Base-by-base conservation (phyloP, 305 asterid species). In the Caryopteris hybrid region DNA sequence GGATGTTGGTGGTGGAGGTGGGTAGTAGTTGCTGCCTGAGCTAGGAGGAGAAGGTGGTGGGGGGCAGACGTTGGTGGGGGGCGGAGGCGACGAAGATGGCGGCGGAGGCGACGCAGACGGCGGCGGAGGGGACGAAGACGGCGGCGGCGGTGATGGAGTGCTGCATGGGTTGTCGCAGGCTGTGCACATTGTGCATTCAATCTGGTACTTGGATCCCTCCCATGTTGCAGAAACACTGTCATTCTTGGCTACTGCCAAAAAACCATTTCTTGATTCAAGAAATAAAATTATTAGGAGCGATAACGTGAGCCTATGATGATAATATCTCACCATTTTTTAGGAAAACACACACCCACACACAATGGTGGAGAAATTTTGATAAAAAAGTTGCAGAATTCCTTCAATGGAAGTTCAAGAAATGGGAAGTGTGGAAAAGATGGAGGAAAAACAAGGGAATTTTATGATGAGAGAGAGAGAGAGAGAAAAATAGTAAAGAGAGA, bases 181-280 rank as follows among this genome's bases (percentile, higher is more conserved):
- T 0, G 96, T 74, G 79, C 98, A 92, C 97, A 90, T 88, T 70
- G 97, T 90, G 80, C 98, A 92, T 75, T 90, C 94, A 72, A 90
- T 83, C 21, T 85, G 81, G 86, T 86, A 92, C 78, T 88, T 92
- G 3, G 98, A 90, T 77, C 98, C 98, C 23, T 68, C 86, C 98
- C 96, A 88, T 41, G 84, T 61, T n/a, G 68, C 23, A 36, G 38
- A n/a, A n/a, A n/a, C n/a, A n/a, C n/a, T 69, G 2, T 29, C 36
- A 45, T 43, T 64, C 14, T 63, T 13, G 17, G 85, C 78, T 52
- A 4, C 20, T 20, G 11, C 77, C 36, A 59, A 13, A 59, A 46
- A 36, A 11, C 21, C 64, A 54, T 6, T 57, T 51, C 62, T 66
- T 58, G 85, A 71, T 63, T 71, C 73, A 13, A 72, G 5, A 14